Evolutionary conservation across 2,329 filamentous ascomycete genomes (phyloP), one percentile per base, ranked within the genome.

Genomic region (Fusarium sp.): DNA sequence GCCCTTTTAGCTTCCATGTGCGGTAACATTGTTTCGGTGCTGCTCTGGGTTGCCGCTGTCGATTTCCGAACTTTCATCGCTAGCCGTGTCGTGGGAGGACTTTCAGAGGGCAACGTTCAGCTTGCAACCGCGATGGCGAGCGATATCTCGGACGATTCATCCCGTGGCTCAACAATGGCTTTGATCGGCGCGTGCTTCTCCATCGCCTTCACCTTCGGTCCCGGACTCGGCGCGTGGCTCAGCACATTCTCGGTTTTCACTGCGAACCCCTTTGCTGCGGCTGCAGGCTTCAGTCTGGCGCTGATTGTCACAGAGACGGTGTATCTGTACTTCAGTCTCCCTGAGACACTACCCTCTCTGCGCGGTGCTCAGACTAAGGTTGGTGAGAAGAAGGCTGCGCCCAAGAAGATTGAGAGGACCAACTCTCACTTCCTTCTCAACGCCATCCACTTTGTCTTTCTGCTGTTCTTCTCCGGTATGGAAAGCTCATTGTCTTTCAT

Each of bases 401-500:
- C 70, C 13, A 73, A 73, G 51, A 69, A 70, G 22, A 60, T 78
- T 24, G 79, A 81, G 71, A 84, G 91, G 59, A 97, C 93, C 5
- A 98, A 98, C 80, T 93, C 91, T 5, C 93, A 96, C 71, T 81
- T 88, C 30, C 78, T 97, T 14, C 88, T 99, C 46, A 97, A 97
- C 77, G 81, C 90, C 2, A 90, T 93, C 0, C 96, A 99, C 79
- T 91, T 98, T 75, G 82, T 90, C 46, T 99, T 99, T 79, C 89
- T 99, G 62, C 89, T 99, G 14, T 97, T 97, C 80, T 99, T 99
- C 81, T 97, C 93, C 3, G 96, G 96, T 63, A 95, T 99, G 91
- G 96, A 99, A 77, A 98, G 97, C 79, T 97, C 94, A 1, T 86
- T 99, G 5, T 94, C 96, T 0, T 99, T 99, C 78, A 94, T 99